Evolutionary conservation across 2,329 filamentous ascomycete genomes (phyloP), one percentile per base, ranked within the genome.

Genomic region (Albophoma yamanashiensis): DNA sequence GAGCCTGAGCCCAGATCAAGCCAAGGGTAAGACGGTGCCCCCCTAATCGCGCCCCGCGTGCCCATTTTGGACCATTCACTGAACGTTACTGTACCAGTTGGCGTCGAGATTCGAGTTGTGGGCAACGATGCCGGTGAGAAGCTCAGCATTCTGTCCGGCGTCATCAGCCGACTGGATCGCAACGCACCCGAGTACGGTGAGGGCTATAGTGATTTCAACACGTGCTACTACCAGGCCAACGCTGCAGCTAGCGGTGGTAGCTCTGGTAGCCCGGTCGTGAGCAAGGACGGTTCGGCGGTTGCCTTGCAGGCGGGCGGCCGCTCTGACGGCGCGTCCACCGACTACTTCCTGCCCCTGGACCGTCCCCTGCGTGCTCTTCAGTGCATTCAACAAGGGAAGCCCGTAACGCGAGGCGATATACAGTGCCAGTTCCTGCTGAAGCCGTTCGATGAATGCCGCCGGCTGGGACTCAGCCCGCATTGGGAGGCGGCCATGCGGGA

Each of bases 111-210:
- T 66, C 84, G 95, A 66, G 94, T 99, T 1, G 94, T 99, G 7
- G 94, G 94, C 77, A 99, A 99, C 74, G 94, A 99, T 79, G 94
- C 94, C 38, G 94, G 94, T 65, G 94, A 99, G 74, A 99, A 99
- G 76, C 85, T 99, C 66, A 97, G 92, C 79, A 99, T 99, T 67
- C 79, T 99, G 61, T 97, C 94, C 7, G 94, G 94, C 68, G 93
- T 99, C 60, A 99, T 99, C 73, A 96, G 92, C 76, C 87, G 94
- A 68, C 80, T 99, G 62, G 94, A 99, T 70, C 86, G 94, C 66
- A 99, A 99, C 74, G 95, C 95, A 1, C 94, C 94, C 20, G 94
- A 99, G 70, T 97, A 99, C 67, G 93, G 93, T 60, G 94, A 97
- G 64, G 94, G 94, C 36, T 99, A 99, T 74, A 94, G 92, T 74